These are phyloP conservation scores for Jatropha podagrica DNA, from an alignment of 441 rosid species.

Conservation along the genomic window DNA sequence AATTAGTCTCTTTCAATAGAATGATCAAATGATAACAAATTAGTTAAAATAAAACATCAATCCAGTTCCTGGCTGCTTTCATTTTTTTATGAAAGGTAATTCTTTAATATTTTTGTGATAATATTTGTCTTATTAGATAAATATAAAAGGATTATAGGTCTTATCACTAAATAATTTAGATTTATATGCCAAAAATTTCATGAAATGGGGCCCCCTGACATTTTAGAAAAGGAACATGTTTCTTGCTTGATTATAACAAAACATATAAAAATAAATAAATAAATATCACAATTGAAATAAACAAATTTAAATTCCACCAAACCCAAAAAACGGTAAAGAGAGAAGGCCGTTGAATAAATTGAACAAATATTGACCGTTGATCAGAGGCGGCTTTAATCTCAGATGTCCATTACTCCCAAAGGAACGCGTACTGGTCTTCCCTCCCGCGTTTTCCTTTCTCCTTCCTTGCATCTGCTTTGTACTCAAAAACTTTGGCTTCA, in stretches of 20 bases:
- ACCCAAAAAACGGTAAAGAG: too few species aligned
- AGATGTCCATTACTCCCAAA: conserved; percentile 36
- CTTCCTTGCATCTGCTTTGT: conserved; percentile 52
- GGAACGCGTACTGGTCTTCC: conserved; percentile 18
- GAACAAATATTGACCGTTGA: conserved; percentile 32
- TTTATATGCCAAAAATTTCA: neutral
- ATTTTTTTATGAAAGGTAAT: neutral
- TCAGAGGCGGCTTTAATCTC: conserved; percentile 60
- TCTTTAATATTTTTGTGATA: neutral
- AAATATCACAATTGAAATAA: neutral
- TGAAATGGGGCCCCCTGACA: neutral
- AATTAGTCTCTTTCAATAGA: too few species aligned
- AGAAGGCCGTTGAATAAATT: conserved; percentile 22
- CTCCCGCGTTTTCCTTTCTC: conserved; percentile 32
- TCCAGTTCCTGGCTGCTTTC: too few species aligned
- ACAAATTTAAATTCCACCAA: neutral
- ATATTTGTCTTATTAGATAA: neutral
- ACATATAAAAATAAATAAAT: too few species aligned
- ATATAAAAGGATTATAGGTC: too few species aligned
- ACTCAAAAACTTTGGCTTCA: neutral
- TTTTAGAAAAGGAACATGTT: neutral
- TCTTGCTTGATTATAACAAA: neutral
- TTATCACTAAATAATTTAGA: too few species aligned
- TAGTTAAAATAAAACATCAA: too few species aligned
- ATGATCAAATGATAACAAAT: too few species aligned